Evolutionary conservation across 805 yeast species (phyloP), one percentile per base, ranked within the genome.

Genomic region (Sugiyamaella mastotermitis): DNA sequence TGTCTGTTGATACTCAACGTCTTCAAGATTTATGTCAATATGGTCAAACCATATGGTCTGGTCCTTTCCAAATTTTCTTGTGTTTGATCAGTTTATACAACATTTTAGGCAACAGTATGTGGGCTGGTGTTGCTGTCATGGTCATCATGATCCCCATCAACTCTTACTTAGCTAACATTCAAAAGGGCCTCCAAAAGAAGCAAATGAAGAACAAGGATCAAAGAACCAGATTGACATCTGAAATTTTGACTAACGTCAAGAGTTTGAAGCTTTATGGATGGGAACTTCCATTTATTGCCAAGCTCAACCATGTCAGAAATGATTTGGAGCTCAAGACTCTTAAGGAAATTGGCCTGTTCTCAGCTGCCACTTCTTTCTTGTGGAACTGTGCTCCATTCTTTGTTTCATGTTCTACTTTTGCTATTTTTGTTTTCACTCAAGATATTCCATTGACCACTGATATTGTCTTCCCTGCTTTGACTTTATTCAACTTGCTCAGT

Each of bases 341-440:
- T 61, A 74, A 74, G 53, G 88, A 94, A 1, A 61, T 81, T 35
- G 75, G 86, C 20, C 71, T 69, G 46, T 83, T 86, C 61, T 87
- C 96, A 20, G 94, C 97, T 2, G 69, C 86, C 40, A 72, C 96
- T 5, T 69, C 88, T 37, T 92, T 90, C 38, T 75, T 84, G 39
- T 92, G 94, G 78, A 80, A 76, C 41, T 72, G 85, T 53, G 85
- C 95, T 31, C 97, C 99, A 22, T 84, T 83, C 56, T 65, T 94
- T 48, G 98, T 92, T 21, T 81, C 94, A 35, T 83, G 95, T 61
- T 74, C 85, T 1, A 92, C 98, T 0, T 92, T 92, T 68, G 95
- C 84, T 3, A 69, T 82, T 11, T 94, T 83, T 56, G 81, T 82
- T 17, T 68, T 69, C 39, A 62, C 78, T 28, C 72, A 77, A 38